Conservation (phyloP, 345 rosid species). For the Rubroshorea leprosula region DNA sequence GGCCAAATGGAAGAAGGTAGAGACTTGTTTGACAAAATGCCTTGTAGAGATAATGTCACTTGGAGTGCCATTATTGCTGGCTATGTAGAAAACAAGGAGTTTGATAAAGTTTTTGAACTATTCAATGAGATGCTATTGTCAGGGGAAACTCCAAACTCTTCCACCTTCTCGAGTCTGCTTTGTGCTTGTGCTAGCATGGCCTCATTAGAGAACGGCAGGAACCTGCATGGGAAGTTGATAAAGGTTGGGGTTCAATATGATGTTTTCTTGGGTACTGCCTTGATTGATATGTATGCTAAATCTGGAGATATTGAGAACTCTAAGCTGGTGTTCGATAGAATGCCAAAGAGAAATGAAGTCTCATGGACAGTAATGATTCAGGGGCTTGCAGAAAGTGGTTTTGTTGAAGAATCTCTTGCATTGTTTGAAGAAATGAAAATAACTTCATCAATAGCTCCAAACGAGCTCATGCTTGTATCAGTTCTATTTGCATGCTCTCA, state of each 20-base stretch:
- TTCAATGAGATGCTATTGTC: slow-evolving; percentile 41
- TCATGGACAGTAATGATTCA: slow-evolving; percentile 53
- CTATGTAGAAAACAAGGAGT: slow-evolving; percentile 33
- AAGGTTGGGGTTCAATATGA: slow-evolving; percentile 36
- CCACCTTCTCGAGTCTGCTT: slow-evolving; percentile 45
- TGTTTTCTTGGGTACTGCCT: slow-evolving; percentile 45
- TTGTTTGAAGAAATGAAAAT: slow-evolving; percentile 43
- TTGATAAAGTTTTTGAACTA: slow-evolving; percentile 34
- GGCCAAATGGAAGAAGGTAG: slow-evolving; percentile 46
- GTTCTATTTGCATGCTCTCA: slow-evolving; percentile 61
- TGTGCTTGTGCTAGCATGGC: slow-evolving; percentile 40
- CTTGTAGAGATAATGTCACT: slow-evolving; percentile 27
- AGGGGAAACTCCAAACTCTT: slow-evolving; percentile 34
- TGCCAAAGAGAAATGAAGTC: slow-evolving; percentile 35
- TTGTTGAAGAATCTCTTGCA: slow-evolving; percentile 34
- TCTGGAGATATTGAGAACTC: slow-evolving; percentile 48
- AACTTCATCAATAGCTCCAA: slow-evolving; percentile 27
- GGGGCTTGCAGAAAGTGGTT: slow-evolving; percentile 55
- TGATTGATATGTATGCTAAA: slow-evolving; percentile 59
- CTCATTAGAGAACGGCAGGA: slow-evolving; percentile 47
- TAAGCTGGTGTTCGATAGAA: slow-evolving; percentile 34
- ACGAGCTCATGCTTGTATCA: slow-evolving; percentile 38
- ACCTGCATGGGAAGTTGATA: slow-evolving; percentile 45
- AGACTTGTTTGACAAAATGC: slow-evolving; percentile 37
- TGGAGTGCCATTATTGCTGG: slow-evolving; percentile 53